Evolutionary conservation across 768 basidiomycete genomes (phyloP).

Genomic region (Gymnopilus junonius): DNA sequence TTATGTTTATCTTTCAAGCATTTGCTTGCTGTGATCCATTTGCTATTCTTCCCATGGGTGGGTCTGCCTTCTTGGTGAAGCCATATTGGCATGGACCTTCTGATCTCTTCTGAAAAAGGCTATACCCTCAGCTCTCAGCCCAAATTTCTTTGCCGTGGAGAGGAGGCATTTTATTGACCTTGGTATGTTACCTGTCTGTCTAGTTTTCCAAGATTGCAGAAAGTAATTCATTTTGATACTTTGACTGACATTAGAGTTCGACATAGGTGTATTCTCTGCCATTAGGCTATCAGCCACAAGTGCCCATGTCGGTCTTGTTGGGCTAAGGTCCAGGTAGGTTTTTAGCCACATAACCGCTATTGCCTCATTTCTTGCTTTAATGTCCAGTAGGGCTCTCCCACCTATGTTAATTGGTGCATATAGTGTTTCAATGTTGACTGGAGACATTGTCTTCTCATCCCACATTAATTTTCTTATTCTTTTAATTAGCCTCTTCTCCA

Average conservation of each 20-base stretch:
- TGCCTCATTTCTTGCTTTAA: conserved; percentile 30
- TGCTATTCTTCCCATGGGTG: too few relatives aligned
- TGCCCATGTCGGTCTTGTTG: conserved; percentile 31
- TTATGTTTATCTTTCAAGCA: neutral
- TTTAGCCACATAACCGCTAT: conserved; percentile 28
- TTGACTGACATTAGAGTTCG: neutral
- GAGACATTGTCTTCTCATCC: conserved; percentile 14
- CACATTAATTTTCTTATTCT: conserved; percentile 32
- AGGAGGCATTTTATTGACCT: conserved; percentile 20
- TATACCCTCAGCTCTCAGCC: conserved; percentile 15
- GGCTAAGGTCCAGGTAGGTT: conserved; percentile 21
- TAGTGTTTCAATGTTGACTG: conserved; percentile 23
- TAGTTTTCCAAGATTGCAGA: conserved; percentile 30
- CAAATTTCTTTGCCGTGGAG: conserved; percentile 23
- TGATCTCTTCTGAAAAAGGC: conserved; percentile 9
- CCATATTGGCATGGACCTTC: conserved; percentile 34
- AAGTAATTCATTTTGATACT: conserved; percentile 20
- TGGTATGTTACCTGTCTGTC: conserved; percentile 1
- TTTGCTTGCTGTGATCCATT: neutral
- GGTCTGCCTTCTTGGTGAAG: conserved; percentile 32
- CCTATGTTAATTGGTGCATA: conserved; percentile 20
- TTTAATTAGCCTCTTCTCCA: conserved; percentile 24
- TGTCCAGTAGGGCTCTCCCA: conserved; percentile 28
- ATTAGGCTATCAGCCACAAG: conserved; percentile 28
- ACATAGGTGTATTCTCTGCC: conserved; percentile 2